Evolutionary conservation across 2,329 filamentous ascomycete genomes (phyloP).

Genomic region (Xylaria sp.): DNA sequence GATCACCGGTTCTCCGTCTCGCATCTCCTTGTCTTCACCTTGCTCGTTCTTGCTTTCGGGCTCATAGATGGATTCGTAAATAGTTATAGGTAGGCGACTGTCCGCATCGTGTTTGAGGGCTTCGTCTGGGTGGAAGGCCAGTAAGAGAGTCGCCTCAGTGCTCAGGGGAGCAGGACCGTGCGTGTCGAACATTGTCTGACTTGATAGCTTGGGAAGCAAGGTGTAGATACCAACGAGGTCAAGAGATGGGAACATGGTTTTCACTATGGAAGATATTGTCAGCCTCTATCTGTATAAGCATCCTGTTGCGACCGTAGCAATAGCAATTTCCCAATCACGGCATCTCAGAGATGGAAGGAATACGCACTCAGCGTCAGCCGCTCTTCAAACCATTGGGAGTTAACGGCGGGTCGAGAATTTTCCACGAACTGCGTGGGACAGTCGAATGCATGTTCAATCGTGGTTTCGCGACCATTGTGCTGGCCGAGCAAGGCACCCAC

Average conservation of each 20-base stretch:
- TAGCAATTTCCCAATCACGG: not conserved
- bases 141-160: conserved; percentile 81
- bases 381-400: conserved; percentile 66
- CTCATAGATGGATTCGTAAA: conserved; percentile 83
- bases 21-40: conserved; percentile 65
- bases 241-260: conserved; percentile 71
- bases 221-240: conserved; percentile 93
- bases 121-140: conserved; percentile 74
- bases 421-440: conserved; percentile 55
- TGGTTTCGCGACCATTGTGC: conserved; percentile 84
- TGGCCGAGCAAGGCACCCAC: conserved; percentile 86
- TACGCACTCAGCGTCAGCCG: conserved; percentile 78
- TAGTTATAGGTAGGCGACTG: conserved; percentile 79
- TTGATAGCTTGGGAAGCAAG: conserved; percentile 61
- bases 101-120: conserved; percentile 53
- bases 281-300: conserved; percentile 3
- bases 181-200: conserved; percentile 42
- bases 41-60: conserved; percentile 54
- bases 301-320: not conserved
- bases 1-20: conserved; percentile 53
- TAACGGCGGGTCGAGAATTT: conserved; percentile 57
- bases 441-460: conserved; percentile 89
- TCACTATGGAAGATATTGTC: conserved; percentile 53
- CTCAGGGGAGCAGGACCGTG: conserved; percentile 64
- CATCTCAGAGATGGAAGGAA: not conserved